Percentiles rank a stretch among this genome's conserved stretches.
Conservation (phyloP, 257 asterid species). For the Gynochthodes officinalis region DNA sequence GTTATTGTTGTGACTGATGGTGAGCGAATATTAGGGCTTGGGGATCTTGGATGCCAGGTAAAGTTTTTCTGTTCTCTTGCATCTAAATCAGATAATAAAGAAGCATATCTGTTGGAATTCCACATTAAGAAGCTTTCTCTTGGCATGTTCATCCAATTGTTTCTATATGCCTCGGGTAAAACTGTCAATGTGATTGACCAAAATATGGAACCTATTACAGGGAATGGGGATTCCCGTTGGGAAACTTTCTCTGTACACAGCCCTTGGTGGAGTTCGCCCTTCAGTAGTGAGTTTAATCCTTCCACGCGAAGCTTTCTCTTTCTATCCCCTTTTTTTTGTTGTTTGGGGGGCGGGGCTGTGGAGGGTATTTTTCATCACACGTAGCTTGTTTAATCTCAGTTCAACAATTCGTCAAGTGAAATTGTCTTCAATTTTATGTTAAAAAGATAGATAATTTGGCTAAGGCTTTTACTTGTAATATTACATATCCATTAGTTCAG, state of each 20-base stretch:
- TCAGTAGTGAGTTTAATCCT: constrained; percentile 60
- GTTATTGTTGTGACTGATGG: constrained; percentile 97
- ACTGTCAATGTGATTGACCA: constrained; percentile 7
- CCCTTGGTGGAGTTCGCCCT: constrained; percentile 97
- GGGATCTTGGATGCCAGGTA: constrained; percentile 99
- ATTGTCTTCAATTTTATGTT: neutral
- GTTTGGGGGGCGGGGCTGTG: no score
- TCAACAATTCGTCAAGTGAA: neutral
- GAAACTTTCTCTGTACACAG: constrained; percentile 87
- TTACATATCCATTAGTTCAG: neutral
- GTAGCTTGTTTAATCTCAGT: neutral
- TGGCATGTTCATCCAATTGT: neutral
- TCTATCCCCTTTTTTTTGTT: neutral
- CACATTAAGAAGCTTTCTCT: neutral
- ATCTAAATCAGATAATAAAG: neutral
- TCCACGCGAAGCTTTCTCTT: neutral
- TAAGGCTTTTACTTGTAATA: neutral
- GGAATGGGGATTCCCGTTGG: constrained; percentile 99
- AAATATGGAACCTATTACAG: constrained; percentile 36
- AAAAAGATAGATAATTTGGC: neutral
- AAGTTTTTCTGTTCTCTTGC: neutral
- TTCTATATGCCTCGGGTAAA: neutral
- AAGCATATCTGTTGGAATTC: neutral
- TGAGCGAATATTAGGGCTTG: constrained; percentile 93
- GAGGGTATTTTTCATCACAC: neutral